A percentile compares a stretch with the other conserved stretches of the same genome.
These are phyloP conservation scores for Hypoxylon sp. DNA, from an alignment of 2,329 filamentous ascomycete genomes.

Conservation along the genomic window DNA sequence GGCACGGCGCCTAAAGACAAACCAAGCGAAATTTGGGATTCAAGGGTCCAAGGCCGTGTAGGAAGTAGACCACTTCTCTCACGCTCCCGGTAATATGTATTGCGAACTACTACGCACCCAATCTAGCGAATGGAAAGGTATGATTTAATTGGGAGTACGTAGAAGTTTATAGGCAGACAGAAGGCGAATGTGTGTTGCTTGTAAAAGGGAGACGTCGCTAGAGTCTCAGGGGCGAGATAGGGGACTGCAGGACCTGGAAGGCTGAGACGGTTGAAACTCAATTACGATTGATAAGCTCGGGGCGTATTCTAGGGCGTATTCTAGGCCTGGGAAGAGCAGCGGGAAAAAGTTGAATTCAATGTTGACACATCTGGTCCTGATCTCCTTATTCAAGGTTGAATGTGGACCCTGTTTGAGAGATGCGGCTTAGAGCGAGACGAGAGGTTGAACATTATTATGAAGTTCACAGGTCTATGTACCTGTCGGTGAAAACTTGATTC, in stretches of 20 bases:
- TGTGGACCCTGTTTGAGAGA: slow-evolving; percentile 36
- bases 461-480: no score
- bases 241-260: slow-evolving; percentile 11
- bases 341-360: slow-evolving; percentile 30
- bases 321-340: slow-evolving; percentile 23
- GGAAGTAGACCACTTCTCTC: slow-evolving; percentile 26
- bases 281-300: slow-evolving; percentile 25
- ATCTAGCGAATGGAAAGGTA: slow-evolving; percentile 18
- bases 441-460: slow-evolving; percentile 18
- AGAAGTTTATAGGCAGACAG: slow-evolving; percentile 20
- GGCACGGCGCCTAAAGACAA: slow-evolving; percentile 46
- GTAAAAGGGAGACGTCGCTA: slow-evolving; percentile 15
- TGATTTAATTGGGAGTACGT: not conserved
- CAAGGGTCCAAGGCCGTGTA: slow-evolving; percentile 29
- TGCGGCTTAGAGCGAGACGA: slow-evolving; percentile 17
- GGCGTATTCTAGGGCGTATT: slow-evolving; percentile 19
- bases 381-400: slow-evolving; percentile 29
- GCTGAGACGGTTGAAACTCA: slow-evolving; percentile 36
- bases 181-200: slow-evolving; percentile 16
- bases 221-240: slow-evolving; percentile 17
- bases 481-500: no score
- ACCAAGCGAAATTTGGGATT: slow-evolving; percentile 39
- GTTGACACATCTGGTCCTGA: slow-evolving; percentile 21
- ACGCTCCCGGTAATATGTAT: slow-evolving; percentile 23
- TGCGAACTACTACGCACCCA: slow-evolving; percentile 13